Percentiles rank a stretch among this genome's conserved stretches.
phyloP scores from a whole-genome alignment of 352 stramenopile species.

The Phytophthora aleatoria region DNA sequence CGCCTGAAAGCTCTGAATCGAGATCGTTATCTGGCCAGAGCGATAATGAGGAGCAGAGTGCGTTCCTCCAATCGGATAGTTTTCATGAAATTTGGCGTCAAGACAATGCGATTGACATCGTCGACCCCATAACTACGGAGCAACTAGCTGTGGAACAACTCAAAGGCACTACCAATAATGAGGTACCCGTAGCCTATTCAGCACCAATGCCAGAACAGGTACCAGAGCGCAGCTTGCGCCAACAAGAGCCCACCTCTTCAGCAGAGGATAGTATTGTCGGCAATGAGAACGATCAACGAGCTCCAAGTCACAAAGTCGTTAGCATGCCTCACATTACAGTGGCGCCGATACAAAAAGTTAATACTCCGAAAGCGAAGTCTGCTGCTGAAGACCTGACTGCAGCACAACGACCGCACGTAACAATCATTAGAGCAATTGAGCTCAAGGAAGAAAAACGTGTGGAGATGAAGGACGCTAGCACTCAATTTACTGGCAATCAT shows the following conservation, averaged over 20 bases:
- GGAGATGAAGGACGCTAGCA: constrained; percentile 71
- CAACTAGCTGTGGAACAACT: neutral
- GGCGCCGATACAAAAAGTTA: neutral
- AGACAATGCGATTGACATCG: neutral
- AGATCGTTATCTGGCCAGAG: constrained; percentile 9
- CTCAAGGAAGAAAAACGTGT: constrained; percentile 8
- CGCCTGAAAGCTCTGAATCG: constrained; percentile 4
- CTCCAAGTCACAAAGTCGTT: neutral
- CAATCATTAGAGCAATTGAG: constrained; percentile 65
- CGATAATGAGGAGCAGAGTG: constrained; percentile 31
- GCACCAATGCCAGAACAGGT: neutral
- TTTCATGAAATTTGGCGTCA: neutral
- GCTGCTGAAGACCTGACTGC: neutral
- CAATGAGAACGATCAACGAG: constrained; percentile 1
- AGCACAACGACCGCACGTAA: constrained; percentile 26
- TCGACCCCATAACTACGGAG: neutral
- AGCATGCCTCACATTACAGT: neutral
- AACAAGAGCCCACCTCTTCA: neutral
- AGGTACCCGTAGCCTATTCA: neutral
- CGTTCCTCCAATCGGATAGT: constrained; percentile 36
- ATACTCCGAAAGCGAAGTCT: neutral
- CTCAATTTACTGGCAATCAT: constrained; percentile 80
- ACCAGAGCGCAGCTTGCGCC: neutral
- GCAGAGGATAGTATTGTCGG: neutral
- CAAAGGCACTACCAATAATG: neutral